Conservation (phyloP, 1,139 yeast species). For the Suhomyces panamericanus region DNA sequence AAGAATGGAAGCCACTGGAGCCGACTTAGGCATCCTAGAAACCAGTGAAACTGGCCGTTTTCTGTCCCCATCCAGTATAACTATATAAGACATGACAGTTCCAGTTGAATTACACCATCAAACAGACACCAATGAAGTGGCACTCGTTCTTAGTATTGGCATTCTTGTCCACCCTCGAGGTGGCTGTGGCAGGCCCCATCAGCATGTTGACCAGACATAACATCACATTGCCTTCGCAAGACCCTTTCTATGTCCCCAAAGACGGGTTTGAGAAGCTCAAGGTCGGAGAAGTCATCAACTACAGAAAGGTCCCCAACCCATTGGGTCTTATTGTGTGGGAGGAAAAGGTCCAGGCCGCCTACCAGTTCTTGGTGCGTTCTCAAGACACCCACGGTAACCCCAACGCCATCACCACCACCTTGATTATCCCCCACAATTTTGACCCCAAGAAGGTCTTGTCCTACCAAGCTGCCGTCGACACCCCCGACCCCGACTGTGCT, state of each 20-base stretch:
- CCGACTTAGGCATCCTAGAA: no score
- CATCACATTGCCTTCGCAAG: slow-evolving; percentile 15
- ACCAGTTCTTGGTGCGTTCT: slow-evolving; percentile 39
- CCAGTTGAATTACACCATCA: no score
- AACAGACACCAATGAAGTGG: not conserved
- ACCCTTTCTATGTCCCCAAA: slow-evolving; percentile 31
- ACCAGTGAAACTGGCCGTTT: not conserved
- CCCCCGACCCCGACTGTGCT: slow-evolving; percentile 30
- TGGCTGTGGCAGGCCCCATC: slow-evolving; percentile 1
- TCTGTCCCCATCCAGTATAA: not conserved
- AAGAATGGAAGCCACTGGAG: no score
- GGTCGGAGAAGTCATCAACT: slow-evolving; percentile 29
- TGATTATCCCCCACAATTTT: slow-evolving; percentile 33
- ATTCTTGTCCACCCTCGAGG: not conserved
- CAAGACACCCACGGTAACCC: slow-evolving; percentile 35
- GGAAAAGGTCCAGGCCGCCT: slow-evolving; percentile 23
- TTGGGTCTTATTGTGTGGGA: slow-evolving; percentile 6
- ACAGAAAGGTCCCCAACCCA: slow-evolving; percentile 17
- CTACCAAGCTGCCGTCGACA: slow-evolving; percentile 37
- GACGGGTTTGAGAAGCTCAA: slow-evolving; percentile 24
- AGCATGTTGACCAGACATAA: not conserved
- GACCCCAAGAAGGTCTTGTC: slow-evolving; percentile 31
- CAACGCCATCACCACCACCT: slow-evolving; percentile 31
- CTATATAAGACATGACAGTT: not conserved
- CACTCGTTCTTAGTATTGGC: not conserved